Evolutionary conservation across 108 stramenopile genomes (phyloP).

Genomic region (Fragilariopsis cylindrus): DNA sequence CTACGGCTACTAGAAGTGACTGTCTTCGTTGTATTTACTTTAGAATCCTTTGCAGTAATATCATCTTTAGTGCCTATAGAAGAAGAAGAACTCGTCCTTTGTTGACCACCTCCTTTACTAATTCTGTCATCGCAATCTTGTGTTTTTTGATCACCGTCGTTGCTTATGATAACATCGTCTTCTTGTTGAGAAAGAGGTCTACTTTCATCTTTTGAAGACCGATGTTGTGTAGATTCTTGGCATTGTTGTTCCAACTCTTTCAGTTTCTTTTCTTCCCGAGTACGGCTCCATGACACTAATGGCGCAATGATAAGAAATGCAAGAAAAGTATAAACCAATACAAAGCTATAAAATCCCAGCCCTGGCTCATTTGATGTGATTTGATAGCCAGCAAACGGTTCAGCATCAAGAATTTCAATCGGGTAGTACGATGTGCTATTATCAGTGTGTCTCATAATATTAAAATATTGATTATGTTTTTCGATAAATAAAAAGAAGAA

Average conservation of each 20-base stretch:
- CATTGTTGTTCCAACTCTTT: slow-evolving; percentile 7
- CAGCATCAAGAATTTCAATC: background rate
- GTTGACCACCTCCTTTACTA: too few species aligned
- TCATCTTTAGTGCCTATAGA: too few species aligned
- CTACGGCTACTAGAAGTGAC: background rate
- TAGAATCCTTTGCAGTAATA: too few species aligned
- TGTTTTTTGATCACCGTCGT: background rate
- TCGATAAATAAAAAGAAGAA: background rate
- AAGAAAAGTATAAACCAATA: slow-evolving; percentile 26
- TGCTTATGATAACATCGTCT: background rate
- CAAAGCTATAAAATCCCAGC: slow-evolving; percentile 30
- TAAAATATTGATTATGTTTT: too few species aligned
- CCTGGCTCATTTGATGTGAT: slow-evolving; percentile 24
- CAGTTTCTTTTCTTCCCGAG: slow-evolving; percentile 10
- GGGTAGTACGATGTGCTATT: background rate
- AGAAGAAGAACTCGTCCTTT: too few species aligned
- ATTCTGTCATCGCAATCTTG: too few species aligned
- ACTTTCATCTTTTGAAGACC: background rate
- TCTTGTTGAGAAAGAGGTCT: background rate
- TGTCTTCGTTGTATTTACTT: background rate
- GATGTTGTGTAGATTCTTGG: background rate
- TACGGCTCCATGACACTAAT: slow-evolving; percentile 34
- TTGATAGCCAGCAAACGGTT: slow-evolving; percentile 33
- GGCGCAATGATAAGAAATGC: slow-evolving; percentile 36
- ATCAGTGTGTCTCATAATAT: too few species aligned